Conservation (phyloP, 2,329 filamentous ascomycete genomes). For the Blastomyces parvus region DNA sequence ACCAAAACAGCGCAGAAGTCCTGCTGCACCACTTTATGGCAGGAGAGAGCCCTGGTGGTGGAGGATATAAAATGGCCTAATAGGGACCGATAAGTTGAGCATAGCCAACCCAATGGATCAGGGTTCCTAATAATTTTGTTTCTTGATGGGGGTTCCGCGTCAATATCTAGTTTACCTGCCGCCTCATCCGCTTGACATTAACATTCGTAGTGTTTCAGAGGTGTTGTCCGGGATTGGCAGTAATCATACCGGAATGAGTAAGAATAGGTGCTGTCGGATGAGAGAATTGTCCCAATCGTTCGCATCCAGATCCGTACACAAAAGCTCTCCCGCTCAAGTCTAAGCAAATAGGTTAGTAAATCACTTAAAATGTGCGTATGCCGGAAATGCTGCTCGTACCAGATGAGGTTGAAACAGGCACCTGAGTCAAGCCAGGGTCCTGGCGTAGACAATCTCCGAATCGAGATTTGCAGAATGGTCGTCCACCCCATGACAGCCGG, state of each 20-base stretch:
- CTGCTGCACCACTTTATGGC: slow-evolving; percentile 18
- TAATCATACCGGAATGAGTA: background rate
- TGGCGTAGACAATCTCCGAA: slow-evolving; percentile 16
- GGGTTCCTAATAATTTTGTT: slow-evolving; percentile 7
- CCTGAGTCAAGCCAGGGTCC: slow-evolving; percentile 14
- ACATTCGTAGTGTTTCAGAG: background rate
- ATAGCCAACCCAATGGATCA: slow-evolving; percentile 9
- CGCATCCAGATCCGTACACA: slow-evolving; percentile 7
- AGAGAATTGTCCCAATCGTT: background rate
- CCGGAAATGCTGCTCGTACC: slow-evolving; percentile 4
- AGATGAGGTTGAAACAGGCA: slow-evolving; percentile 10
- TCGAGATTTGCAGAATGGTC: slow-evolving; percentile 16
- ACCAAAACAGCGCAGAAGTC: slow-evolving; percentile 17
- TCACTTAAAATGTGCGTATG: too few relatives aligned
- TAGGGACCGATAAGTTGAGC: slow-evolving; percentile 11
- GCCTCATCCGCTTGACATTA: background rate
- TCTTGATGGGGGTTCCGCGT: background rate
- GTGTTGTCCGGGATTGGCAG: background rate
- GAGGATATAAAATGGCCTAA: slow-evolving; percentile 29
- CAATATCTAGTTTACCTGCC: background rate
- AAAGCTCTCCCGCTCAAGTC: slow-evolving; percentile 2
- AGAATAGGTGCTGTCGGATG: background rate
- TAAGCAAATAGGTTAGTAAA: background rate
- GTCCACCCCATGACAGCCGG: slow-evolving; percentile 16
- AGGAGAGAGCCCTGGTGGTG: slow-evolving; percentile 26